Evolutionary conservation across 2,329 filamentous ascomycete genomes (phyloP).

Genomic region (Colletotrichum sp.): DNA sequence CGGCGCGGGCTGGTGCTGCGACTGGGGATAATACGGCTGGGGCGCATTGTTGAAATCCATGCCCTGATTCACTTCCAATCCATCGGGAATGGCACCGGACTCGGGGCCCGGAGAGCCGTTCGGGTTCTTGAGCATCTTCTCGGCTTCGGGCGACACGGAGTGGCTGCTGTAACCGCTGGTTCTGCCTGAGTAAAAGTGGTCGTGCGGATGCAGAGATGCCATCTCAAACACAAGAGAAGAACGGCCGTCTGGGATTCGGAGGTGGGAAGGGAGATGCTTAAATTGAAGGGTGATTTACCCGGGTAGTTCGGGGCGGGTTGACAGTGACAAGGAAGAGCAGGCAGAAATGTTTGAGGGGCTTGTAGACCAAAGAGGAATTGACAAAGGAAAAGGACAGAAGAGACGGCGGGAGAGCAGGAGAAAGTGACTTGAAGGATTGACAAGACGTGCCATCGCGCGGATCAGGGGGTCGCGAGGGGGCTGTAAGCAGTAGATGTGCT

Average conservation of each 20-base stretch:
- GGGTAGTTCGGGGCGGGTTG: background rate
- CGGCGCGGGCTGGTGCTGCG: background rate
- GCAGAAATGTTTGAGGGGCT: background rate
- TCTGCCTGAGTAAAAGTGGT: background rate
- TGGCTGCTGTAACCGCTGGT: background rate
- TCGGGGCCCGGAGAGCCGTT: background rate
- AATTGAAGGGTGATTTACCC: background rate
- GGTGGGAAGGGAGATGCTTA: background rate
- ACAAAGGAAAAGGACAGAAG: background rate
- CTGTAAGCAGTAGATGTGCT: background rate
- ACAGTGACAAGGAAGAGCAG: background rate
- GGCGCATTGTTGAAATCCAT: constrained; percentile 2
- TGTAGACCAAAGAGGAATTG: background rate
- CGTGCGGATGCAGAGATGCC: constrained; percentile 2
- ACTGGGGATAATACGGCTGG: background rate
- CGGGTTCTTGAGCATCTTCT: constrained; percentile 16
- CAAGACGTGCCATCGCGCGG: background rate
- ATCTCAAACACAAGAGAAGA: background rate
- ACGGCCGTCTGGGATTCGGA: background rate
- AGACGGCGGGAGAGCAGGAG: background rate
- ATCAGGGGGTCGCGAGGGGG: background rate
- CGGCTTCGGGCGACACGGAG: constrained; percentile 6
- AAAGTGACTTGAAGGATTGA: background rate
- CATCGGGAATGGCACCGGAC: constrained; percentile 8
- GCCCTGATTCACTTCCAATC: constrained; percentile 1